Evolutionary conservation across 352 stramenopile species (phyloP), one percentile per base, ranked within the genome.

Genomic region (Phytophthora pisi): DNA sequence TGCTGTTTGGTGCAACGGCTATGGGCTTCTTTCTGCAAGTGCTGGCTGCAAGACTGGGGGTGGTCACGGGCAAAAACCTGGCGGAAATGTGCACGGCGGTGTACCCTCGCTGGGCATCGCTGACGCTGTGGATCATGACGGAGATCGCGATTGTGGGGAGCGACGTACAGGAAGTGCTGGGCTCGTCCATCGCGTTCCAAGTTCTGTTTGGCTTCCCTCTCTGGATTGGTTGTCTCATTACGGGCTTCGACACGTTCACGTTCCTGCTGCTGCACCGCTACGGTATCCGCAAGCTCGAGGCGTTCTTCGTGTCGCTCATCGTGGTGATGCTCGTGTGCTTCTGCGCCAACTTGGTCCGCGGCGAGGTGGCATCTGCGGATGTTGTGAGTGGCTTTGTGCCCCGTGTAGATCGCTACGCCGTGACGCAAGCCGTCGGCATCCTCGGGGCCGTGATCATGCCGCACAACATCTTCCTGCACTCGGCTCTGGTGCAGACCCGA

Each of bases 401-500:
- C 3, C 72, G 80, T 15, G 72, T 90, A 8, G 66, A 93, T 70
- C 81, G 68, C 57, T 96, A 90, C 65, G 94, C 82, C 4, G 90
- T 86, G 57, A 92, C 81, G 16, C 80, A 90, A 56, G 93, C 88
- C 20, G 96, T 98, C 15, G 96, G 93, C 1, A 98, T 98, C 55
- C 66, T 99, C 11, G 96, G 96, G 42, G 90, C 94, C 0, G 94
- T 99, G 24, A 97, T 98, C 79, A 99, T 99, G 96, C 96, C 96
- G 1, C 94, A 98, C 82, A 98, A 99, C 57, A 83, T 99, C 15
- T 98, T 97, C 65, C 74, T 99, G 34, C 96, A 99, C 72, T 98
- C 91, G 5, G 96, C 88, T 16, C 84, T 98, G 0, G 89, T 98
- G 30, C 91, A 91, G 43, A 82, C 82, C 1, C 59, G 43, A 1